These are phyloP conservation scores for Colletotrichum neosansevieriae DNA, from an alignment of 2,329 filamentous ascomycete genomes.

Conservation along the genomic window DNA sequence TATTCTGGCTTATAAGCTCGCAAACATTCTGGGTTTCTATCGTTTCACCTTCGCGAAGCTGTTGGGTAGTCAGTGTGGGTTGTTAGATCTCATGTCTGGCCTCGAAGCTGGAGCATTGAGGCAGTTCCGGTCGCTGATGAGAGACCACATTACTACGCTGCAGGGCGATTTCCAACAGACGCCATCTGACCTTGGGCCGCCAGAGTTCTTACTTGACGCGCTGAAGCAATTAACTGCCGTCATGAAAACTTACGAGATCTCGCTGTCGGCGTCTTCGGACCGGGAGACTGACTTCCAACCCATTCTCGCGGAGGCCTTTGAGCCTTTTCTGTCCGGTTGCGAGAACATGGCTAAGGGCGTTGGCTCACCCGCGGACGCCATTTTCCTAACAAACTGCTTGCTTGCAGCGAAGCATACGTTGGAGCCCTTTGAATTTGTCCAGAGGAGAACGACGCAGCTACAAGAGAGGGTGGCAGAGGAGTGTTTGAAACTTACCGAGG, in stretches of 20 bases:
- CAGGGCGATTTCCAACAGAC: constrained; percentile 78
- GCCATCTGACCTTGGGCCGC: constrained; percentile 80
- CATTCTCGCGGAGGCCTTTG: constrained; percentile 82
- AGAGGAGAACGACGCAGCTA: constrained; percentile 65
- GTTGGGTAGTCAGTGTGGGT: constrained; percentile 74
- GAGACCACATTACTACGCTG: constrained; percentile 81
- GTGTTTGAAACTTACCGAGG: constrained; percentile 69
- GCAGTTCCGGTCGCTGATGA: constrained; percentile 85
- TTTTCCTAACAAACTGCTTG: constrained; percentile 82
- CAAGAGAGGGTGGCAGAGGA: constrained; percentile 67
- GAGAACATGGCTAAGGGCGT: constrained; percentile 75
- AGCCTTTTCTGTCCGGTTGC: constrained; percentile 86
- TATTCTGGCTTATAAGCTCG: constrained; percentile 88
- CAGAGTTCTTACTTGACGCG: constrained; percentile 83
- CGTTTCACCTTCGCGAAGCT: constrained; percentile 85
- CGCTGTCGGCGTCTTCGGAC: constrained; percentile 70
- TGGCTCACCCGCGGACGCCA: constrained; percentile 68
- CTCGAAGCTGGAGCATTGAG: constrained; percentile 82
- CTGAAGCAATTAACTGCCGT: constrained; percentile 82
- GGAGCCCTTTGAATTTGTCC: constrained; percentile 73
- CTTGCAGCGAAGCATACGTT: constrained; percentile 69
- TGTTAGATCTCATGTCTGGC: constrained; percentile 75
- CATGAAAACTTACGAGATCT: constrained; percentile 89
- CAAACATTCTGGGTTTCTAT: constrained; percentile 92
- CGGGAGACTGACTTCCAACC: constrained; percentile 78